Evolutionary conservation across 768 basidiomycete genomes (phyloP).

Genomic region (Boletales sp.): DNA sequence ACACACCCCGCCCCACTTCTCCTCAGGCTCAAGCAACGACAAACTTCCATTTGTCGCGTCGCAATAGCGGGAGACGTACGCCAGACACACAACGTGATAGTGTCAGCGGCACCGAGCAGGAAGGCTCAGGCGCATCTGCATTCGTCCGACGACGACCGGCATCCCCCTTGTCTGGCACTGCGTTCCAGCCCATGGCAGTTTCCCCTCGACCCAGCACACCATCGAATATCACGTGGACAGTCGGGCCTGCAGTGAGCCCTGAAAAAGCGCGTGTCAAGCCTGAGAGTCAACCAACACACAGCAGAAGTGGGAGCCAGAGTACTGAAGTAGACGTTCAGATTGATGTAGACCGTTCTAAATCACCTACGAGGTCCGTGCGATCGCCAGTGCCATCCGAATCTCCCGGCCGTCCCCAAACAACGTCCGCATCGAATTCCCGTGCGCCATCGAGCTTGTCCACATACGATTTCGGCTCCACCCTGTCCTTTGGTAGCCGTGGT

Average conservation of each 20-base stretch:
- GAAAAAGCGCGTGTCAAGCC: slow-evolving; percentile 30
- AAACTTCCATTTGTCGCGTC: slow-evolving; percentile 50
- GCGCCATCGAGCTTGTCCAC: slow-evolving; percentile 49
- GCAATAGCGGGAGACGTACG: slow-evolving; percentile 61
- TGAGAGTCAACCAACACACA: slow-evolving; percentile 38
- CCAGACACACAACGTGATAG: slow-evolving; percentile 50
- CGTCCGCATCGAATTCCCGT: slow-evolving; percentile 30
- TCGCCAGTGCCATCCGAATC: slow-evolving; percentile 61
- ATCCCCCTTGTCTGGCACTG: slow-evolving; percentile 63
- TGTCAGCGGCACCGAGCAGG: slow-evolving; percentile 34
- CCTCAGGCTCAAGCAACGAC: slow-evolving; percentile 40
- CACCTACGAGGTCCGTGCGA: slow-evolving; percentile 45
- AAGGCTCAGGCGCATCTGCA: slow-evolving; percentile 47
- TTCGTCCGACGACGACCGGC: slow-evolving; percentile 59
- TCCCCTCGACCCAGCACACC: slow-evolving; percentile 57
- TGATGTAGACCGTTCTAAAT: slow-evolving; percentile 36
- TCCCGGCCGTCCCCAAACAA: slow-evolving; percentile 40
- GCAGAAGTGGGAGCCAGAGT: slow-evolving; percentile 57
- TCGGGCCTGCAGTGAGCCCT: slow-evolving; percentile 31
- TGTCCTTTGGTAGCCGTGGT: slow-evolving; percentile 36
- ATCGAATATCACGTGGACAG: slow-evolving; percentile 74
- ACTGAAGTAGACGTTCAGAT: slow-evolving; percentile 30
- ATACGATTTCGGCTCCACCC: slow-evolving; percentile 46
- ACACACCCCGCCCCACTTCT: slow-evolving; percentile 46
- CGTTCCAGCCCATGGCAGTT: slow-evolving; percentile 58